Base-by-base conservation (phyloP, 2,329 filamentous ascomycete species). In the Trichoderma sp. region DNA sequence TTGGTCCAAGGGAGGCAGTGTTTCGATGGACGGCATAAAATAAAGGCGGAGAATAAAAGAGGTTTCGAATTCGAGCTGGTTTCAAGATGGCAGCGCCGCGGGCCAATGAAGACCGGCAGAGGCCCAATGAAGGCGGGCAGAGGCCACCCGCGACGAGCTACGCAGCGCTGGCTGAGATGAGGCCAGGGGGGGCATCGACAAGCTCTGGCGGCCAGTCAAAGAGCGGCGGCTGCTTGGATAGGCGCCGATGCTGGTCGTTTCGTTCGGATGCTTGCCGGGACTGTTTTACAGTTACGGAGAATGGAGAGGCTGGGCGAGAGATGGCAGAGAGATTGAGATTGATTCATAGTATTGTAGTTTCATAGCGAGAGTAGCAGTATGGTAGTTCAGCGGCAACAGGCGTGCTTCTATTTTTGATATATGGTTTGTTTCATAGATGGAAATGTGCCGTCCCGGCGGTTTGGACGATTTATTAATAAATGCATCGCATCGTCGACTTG, bases 11-110 rank as follows among this genome's bases (percentile, higher is more conserved):
- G 43, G 43, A n/a, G 43, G 18, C 43, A 21, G 43, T 62, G 68
- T 70, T 71, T 71, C 51, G 69, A 68, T 15, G 21, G 56, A 68
- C 39, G 21, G 39, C n/a, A 21, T 6, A 30, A 24, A 26, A 34
- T 6, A 36, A 36, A 43, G 57, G 39, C 28, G 18, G 34, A n/a
- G 6, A 34, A 26, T 6, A 47, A n/a, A 21, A 24, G 30, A 21
- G 26, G 70, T 69, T 72, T 71, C 63, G 56, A 68, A 66, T n/a
- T 15, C n/a, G 43, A 36, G 64, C 63, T 26, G 26, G 71, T 73
- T 73, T 73, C 71, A 71, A 63, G 56, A 71, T 62, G 61, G 24
- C 14, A 28, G 61, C 68, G 62, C n/a, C 32, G 61, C 56, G 71
- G 26, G 18, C 71, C 71, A 73, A 73, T 73, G 47, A 47, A n/a